Evolutionary conservation across 2,329 filamentous ascomycete species (phyloP).

Genomic region (Aspergillus carbonarius): DNA sequence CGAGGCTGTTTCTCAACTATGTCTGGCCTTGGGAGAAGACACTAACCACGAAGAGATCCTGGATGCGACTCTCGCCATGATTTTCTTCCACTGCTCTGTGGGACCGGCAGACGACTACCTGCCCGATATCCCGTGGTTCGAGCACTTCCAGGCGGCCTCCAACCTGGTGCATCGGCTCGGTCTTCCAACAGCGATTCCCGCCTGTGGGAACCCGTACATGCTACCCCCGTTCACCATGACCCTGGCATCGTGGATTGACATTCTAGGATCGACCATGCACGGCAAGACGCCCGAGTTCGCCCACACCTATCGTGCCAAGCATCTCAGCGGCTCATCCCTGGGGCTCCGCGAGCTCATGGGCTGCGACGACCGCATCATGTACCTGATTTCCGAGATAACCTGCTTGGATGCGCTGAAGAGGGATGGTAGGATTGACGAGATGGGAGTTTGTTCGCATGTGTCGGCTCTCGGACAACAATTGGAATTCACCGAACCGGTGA

Average conservation of each 20-base stretch:
- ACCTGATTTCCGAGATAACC: constrained; percentile 94
- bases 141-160: constrained; percentile 90
- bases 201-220: constrained; percentile 57
- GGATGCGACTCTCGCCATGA: constrained; percentile 89
- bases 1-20: constrained; percentile 81
- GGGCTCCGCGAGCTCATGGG: constrained; percentile 94
- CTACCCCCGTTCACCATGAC: constrained; percentile 94
- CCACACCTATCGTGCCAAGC: constrained; percentile 93
- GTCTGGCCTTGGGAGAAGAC: constrained; percentile 75
- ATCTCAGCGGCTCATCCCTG: constrained; percentile 64
- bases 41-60: constrained; percentile 83
- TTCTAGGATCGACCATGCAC: constrained; percentile 89
- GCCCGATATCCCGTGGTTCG: constrained; percentile 92
- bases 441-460: constrained; percentile 84
- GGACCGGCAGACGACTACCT: constrained; percentile 80
- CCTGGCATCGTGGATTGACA: constrained; percentile 86
- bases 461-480: constrained; percentile 85
- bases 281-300: constrained; percentile 84
- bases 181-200: constrained; percentile 66
- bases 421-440: constrained; percentile 75
- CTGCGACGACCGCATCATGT: constrained; percentile 96
- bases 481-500: constrained; percentile 70
- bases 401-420: constrained; percentile 88
- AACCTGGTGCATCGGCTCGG: constrained; percentile 83
- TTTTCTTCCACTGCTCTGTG: constrained; percentile 93